Evolutionary conservation across 179 eudicot genomes (phyloP).

Genomic region (Beta macrorhiza): DNA sequence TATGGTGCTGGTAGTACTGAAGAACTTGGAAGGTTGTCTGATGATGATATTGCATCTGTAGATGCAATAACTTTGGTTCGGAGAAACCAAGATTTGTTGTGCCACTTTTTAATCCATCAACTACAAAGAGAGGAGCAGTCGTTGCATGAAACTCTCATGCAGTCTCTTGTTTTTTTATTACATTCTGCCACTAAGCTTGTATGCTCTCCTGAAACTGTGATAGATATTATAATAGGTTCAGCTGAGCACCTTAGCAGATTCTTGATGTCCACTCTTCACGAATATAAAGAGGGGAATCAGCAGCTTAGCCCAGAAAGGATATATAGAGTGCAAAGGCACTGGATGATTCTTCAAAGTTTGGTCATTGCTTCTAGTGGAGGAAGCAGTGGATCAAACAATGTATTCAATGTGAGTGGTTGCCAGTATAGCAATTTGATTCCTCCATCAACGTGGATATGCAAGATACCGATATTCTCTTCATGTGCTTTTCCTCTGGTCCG

Average conservation of each 20-base stretch:
- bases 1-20: conserved; percentile 47
- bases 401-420: conserved; percentile 42
- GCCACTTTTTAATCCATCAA: conserved; percentile 58
- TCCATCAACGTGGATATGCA: conserved; percentile 64
- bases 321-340: conserved; percentile 59
- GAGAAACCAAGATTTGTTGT: conserved; percentile 63
- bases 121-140: conserved; percentile 58
- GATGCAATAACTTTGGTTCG: conserved; percentile 87
- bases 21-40: conserved; percentile 40
- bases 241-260: conserved; percentile 56
- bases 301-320: conserved; percentile 42
- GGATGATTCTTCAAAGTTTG: conserved; percentile 77
- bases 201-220: conserved; percentile 60
- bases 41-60: conserved; percentile 42
- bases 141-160: conserved; percentile 73
- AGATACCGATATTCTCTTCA: conserved; percentile 53
- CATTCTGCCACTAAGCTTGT: conserved; percentile 69
- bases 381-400: conserved; percentile 38
- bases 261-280: conserved; percentile 47
- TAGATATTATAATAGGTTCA: conserved; percentile 65
- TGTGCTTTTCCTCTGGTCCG: conserved; percentile 64
- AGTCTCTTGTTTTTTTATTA: conserved; percentile 66
- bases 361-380: conserved; percentile 75
- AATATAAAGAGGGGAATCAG: conserved; percentile 48
- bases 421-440: conserved; percentile 64